Evolutionary conservation across 1,139 yeast species (phyloP).

Genomic region (Geotrichum cucujoidarum): DNA sequence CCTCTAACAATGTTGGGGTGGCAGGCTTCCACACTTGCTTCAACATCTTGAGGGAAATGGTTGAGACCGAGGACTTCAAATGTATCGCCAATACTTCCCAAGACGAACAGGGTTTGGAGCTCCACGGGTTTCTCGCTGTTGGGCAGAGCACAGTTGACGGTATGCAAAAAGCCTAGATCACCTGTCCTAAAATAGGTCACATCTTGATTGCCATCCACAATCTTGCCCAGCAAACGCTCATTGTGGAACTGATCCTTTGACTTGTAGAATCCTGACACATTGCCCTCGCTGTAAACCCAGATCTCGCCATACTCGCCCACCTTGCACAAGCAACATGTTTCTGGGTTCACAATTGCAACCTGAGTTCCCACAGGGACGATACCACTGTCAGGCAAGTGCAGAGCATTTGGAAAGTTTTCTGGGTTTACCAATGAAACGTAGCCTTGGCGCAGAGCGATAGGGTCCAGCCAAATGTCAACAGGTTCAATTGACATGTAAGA

Average conservation of each 20-base stretch:
- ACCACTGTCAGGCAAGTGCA: slow-evolving; percentile 89
- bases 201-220: slow-evolving; percentile 58
- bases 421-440: slow-evolving; percentile 76
- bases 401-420: slow-evolving; percentile 57
- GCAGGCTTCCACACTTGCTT: slow-evolving; percentile 63
- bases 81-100: slow-evolving; percentile 83
- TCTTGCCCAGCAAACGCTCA: slow-evolving; percentile 52
- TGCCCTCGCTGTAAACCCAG: slow-evolving; percentile 92
- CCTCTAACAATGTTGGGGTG: slow-evolving; percentile 55
- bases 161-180: slow-evolving; percentile 86
- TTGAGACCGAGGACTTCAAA: slow-evolving; percentile 88
- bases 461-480: slow-evolving; percentile 79
- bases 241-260: slow-evolving; percentile 44
- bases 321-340: slow-evolving; percentile 68
- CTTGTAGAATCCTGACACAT: slow-evolving; percentile 57
- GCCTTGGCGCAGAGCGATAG: slow-evolving; percentile 84
- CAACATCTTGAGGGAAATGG: slow-evolving; percentile 85
- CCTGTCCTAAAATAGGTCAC: slow-evolving; percentile 80
- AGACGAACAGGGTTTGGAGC: slow-evolving; percentile 75
- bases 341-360: slow-evolving; percentile 92
- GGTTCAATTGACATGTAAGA: slow-evolving; percentile 89
- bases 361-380: slow-evolving; percentile 94
- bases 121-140: slow-evolving; percentile 44
- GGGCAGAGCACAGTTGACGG: slow-evolving; percentile 44
- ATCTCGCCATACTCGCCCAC: slow-evolving; percentile 97